Evolutionary conservation across 805 yeast genomes (phyloP), one percentile per base, ranked within the genome.

Genomic region (Lachancea quebecensis): DNA sequence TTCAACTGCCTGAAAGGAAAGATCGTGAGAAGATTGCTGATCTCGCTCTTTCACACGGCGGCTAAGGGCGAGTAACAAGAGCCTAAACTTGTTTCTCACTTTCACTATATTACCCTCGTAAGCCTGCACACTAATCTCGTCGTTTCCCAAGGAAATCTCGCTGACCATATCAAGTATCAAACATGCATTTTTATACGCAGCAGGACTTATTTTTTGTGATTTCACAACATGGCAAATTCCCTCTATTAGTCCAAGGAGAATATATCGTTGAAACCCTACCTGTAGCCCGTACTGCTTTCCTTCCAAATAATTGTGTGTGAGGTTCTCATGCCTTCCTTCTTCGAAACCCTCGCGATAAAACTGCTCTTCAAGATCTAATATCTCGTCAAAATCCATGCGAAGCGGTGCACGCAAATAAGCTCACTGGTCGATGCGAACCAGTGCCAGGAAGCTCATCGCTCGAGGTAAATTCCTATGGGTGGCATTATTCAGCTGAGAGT

Each of bases 231-330:
- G 62, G 16, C 75, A 58, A 35, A 81, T 55, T 14, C 84, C 81
- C 45, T 71, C 59, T 34, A 83, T 70, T 45, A 85, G 81, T 0
- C 97, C 97, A 1, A 89, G 59, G 0, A 85, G 58, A 2, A 86
- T 52, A 54, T 77, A 82, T 47, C 85, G 65, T 61, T 84, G 93
- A 55, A 79, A 83, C 0, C 87, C 88, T 0, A 85, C 81, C 58
- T 84, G 93, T 36, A 80, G 72, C 0, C 98, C 98, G 52, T 79
- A 81, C 57, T 86, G 88, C 57, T 82, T 83, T 1, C 96, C 97
- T 59, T 89, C 96, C 2, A 70, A 51, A 42, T 65, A 71, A 39
- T 88, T 89, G 36, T 79, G 75, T 39, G 60, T 62, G 1, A 78
- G 66, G 0, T 88, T 84, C 41, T 76, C 82, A 4, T 67, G 63